Evolutionary conservation across 2,329 filamentous ascomycete genomes (phyloP), one percentile per base, ranked within the genome.

Genomic region (Aspergillus niger): DNA sequence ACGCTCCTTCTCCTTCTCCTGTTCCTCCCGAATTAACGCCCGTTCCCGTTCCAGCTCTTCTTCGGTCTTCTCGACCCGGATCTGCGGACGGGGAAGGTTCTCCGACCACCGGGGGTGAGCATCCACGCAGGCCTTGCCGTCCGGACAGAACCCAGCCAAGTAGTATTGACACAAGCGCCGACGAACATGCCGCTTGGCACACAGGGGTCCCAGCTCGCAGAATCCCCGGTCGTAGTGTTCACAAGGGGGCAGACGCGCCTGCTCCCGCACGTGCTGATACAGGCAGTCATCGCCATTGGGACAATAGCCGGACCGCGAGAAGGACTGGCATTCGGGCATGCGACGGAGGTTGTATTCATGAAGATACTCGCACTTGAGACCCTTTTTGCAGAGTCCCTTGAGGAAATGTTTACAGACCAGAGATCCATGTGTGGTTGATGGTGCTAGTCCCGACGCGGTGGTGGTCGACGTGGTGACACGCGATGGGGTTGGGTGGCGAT

Each of bases 351-450:
- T 98, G 82, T 97, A 99, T 79, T 98, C 95, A 83, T 99, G 95
- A 52, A 98, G 83, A 72, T 98, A 99, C 81, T 99, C 95, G 87
- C 95, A 99, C 68, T 88, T 87, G 73, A 97, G 90, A 70, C 94
- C 95, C 79, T 98, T 98, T 76, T 99, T 99, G 83, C 95, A 99
- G 20, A 99, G 86, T 0, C 93, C 94, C 66, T 96, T 91, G 72
- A 98, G 88, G 89, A 95, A 98, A 83, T 98, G 95, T 81, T 99
- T 99, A 87, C 95, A 99, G 63, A 99, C 94, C 15, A 98, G 87
- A 54, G 81, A 85, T 30, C 76, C 76, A 58, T 78, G 75, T 4
- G 74, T 77, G 17, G 76, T 76, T 17, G 77, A 75, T 4, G 78
- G 73, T 11, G 75, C 74, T 57, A 77, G 67, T 13, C 75, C 75